Percentiles rank a stretch among this genome's conserved stretches.
These are phyloP conservation scores for Fusarium torulosum DNA, from an alignment of 2,329 filamentous ascomycete genomes.

Conservation along the genomic window DNA sequence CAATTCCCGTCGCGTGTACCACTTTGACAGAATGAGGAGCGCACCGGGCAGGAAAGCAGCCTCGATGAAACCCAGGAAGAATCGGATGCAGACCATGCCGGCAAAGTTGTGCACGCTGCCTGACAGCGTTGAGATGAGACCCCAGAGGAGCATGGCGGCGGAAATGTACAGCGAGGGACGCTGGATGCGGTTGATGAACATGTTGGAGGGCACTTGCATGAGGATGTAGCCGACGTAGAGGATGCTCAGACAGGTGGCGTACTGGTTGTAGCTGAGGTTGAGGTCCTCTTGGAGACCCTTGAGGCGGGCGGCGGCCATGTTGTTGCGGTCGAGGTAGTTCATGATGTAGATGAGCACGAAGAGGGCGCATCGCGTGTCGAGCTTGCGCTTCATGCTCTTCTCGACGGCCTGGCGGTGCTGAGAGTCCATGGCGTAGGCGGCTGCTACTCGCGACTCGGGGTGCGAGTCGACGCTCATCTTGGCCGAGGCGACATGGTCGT, in stretches of 20 bases:
- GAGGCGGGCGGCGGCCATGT: constrained; percentile 75
- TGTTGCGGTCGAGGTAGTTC: constrained; percentile 78
- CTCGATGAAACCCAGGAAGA: constrained; percentile 72
- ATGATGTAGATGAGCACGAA: constrained; percentile 81
- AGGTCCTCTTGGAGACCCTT: constrained; percentile 74
- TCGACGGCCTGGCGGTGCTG: constrained; percentile 70
- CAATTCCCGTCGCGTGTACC: constrained; percentile 73
- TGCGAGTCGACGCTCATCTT: constrained; percentile 38
- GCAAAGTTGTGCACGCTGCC: constrained; percentile 65
- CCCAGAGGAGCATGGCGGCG: constrained; percentile 69
- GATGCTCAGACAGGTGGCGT: constrained; percentile 73
- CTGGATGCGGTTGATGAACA: constrained; percentile 66
- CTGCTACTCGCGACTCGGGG: constrained; percentile 15
- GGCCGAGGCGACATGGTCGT: constrained; percentile 34
- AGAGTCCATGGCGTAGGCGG: constrained; percentile 50
- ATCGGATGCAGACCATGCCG: constrained; percentile 67
- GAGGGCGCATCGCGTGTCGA: constrained; percentile 75
- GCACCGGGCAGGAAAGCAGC: constrained; percentile 75
- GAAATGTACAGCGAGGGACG: constrained; percentile 66
- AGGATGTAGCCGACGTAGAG: constrained; percentile 75
- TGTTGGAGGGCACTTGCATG: constrained; percentile 72
- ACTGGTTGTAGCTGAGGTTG: constrained; percentile 67
- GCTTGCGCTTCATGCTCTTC: constrained; percentile 75
- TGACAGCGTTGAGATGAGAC: constrained; percentile 68
- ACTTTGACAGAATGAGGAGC: constrained; percentile 73